These are phyloP conservation scores for Blastobotrys elegans DNA, from an alignment of 1,139 yeast genomes.

Conservation along the genomic window DNA sequence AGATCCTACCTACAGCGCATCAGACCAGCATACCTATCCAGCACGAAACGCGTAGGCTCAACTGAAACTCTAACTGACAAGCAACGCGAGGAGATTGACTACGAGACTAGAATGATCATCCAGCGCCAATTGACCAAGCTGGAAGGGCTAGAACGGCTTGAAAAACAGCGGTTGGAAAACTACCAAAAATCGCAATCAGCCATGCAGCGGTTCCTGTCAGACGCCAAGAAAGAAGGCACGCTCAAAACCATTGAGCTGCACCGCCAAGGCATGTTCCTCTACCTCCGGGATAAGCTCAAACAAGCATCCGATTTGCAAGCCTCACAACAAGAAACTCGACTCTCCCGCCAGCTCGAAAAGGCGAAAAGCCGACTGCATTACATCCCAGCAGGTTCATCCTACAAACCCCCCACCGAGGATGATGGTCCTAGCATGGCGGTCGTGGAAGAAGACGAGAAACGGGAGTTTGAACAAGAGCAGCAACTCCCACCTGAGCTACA, in stretches of 20 bases:
- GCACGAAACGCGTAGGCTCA: constrained; percentile 17
- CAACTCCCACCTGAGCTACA: constrained; percentile 56
- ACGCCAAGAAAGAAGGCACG: constrained; percentile 27
- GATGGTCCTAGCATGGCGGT: not conserved
- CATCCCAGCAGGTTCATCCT: constrained; percentile 14
- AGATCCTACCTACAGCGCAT: constrained; percentile 23
- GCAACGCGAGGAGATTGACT: constrained; percentile 40
- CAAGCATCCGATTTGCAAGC: constrained; percentile 34
- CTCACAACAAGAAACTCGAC: constrained; percentile 35
- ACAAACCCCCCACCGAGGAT: not conserved
- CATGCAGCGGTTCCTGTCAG: constrained; percentile 21
- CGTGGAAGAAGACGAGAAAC: constrained; percentile 14
- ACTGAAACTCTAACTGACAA: constrained; percentile 32
- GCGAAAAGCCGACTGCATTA: constrained; percentile 27
- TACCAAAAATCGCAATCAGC: constrained; percentile 17
- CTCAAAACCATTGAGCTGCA: constrained; percentile 30
- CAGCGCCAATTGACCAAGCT: constrained; percentile 35
- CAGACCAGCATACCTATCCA: constrained; percentile 33
- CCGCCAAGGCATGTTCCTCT: constrained; percentile 36
- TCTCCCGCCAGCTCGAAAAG: constrained; percentile 33
- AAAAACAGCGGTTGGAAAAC: constrained; percentile 23
- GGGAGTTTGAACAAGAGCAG: constrained; percentile 18
- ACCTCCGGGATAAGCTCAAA: constrained; percentile 31
- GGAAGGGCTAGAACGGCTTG: constrained; percentile 35
- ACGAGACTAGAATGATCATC: constrained; percentile 35